These are phyloP conservation scores for Plasmodium berghei DNA, from an alignment of 169 alveolate genomes.

Conservation along the genomic window DNA sequence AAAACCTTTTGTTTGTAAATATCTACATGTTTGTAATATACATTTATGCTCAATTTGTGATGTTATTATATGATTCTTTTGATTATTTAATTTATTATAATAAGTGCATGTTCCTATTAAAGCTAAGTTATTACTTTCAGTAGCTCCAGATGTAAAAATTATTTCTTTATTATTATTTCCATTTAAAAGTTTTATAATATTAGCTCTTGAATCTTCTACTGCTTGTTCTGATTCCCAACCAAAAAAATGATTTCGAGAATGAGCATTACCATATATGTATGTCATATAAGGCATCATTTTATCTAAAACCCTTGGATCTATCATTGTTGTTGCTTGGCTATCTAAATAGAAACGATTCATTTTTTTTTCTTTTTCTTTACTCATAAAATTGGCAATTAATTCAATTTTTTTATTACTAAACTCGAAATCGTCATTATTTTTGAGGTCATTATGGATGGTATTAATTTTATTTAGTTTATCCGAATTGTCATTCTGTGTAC, in stretches of 20 bases:
- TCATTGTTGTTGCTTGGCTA: slow-evolving; percentile 98
- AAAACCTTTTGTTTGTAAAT: slow-evolving; percentile 92
- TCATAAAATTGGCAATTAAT: slow-evolving; percentile 5
- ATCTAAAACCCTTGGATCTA: slow-evolving; percentile 98
- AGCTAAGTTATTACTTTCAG: slow-evolving; percentile 98
- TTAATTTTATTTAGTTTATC: not conserved
- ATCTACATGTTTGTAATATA: slow-evolving; percentile 93
- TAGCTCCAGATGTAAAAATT: slow-evolving; percentile 99
- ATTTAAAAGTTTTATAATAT: slow-evolving; percentile 90
- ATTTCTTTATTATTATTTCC: slow-evolving; percentile 93
- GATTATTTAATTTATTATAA: slow-evolving; percentile 80
- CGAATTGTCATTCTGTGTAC: not conserved
- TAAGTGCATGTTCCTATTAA: slow-evolving; percentile 93
- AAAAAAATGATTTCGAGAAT: slow-evolving; percentile 95
- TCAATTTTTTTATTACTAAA: not conserved
- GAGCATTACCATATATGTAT: slow-evolving; percentile 97
- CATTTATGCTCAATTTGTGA: slow-evolving; percentile 99
- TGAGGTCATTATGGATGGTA: not conserved
- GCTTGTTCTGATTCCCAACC: slow-evolving; percentile 98
- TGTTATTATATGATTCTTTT: slow-evolving; percentile 96
- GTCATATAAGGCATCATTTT: slow-evolving; percentile 97
- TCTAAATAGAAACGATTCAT: slow-evolving; percentile 91
- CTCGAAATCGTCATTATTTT: not conserved
- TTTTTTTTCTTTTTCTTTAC: slow-evolving; percentile 48
- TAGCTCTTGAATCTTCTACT: slow-evolving; percentile 94